Base-by-base conservation (phyloP, 768 basidiomycete species). In the Tricholoma bakamatsutake region DNA sequence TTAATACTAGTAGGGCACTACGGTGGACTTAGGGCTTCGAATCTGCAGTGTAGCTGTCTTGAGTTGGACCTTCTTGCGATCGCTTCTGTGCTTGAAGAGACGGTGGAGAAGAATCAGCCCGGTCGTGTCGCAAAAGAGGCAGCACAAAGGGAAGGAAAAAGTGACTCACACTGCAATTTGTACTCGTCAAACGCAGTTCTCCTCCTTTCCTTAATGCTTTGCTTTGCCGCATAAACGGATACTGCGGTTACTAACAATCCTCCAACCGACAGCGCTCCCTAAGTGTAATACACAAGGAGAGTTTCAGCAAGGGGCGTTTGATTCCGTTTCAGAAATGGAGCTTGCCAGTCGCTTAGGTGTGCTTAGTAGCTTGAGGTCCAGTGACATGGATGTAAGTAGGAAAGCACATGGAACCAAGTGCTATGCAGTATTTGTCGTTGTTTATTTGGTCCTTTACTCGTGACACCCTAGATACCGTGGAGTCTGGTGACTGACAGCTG, bases 181-280 rank as follows among this genome's bases (percentile, higher is more conserved):
- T 70, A 67, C 27, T 69, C 67, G 27, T 72, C 69, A 48, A 74
- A 56, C 42, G 70, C 70, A 6, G 61, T 61, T 54, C 64, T 74
- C 31, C 74, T 66, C 52, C 70, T 71, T 45, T 57, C 59, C 5
- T 61, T 59, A 34, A 74, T 69, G 21, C 57, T 61, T 50, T 64
- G 63, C 60, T 72, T 76, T 9, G 69, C 71, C 9, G 64, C 43
- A 53, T 73, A 74, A 31, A 74, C 68, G 0, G 68, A 59, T 4
- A 65, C 54, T 11, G 71, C 73, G 33, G 69, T 68, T 13, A 69
- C 58, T 4, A 66, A 43, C 13, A 74, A 63, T 4, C 64, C 64
- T 5, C 70, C 71, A 43, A 64, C 56, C 37, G 74, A 72, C 18
- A 63, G 67, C 5, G 62, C 52, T 21, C 60, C 64, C 73, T 74